Evolutionary conservation across 1,284 basidiomycete species (phyloP), one percentile per base, ranked within the genome.

Genomic region (Schizophyllum commune): DNA sequence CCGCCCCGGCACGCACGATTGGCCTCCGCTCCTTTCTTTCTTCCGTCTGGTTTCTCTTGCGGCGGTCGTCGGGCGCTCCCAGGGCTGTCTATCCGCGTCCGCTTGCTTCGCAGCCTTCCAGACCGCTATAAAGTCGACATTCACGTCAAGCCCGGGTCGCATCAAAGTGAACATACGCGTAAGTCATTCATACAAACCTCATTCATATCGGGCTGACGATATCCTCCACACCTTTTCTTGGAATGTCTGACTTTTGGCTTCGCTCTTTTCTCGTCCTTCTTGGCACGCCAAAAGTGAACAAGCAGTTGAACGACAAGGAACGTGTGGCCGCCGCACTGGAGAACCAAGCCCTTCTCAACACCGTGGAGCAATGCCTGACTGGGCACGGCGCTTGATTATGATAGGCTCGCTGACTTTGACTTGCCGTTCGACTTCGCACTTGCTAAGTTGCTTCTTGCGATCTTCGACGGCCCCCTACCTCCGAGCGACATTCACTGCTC

Each of bases 221-320:
- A 52, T 32, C 52, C 52, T 52, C 27, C 19, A 33, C 27, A 52
- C 32, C 52, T 39, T 4, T 57, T 32, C 21, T 59, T 5, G 32
- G 33, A 17, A 56, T 56, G 22, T 54, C 34, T 62, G 4, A 47
- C 9, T 34, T 55, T 20, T 58, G 27, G 11, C 32, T 27, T 27
- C 53, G 5, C 15, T 55, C 9, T 47, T 22, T n/a, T 27, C 15
- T 20, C 32, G 53, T 15, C 33, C 54, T 6, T 27, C 27, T 33
- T 57, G 11, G 20, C 53, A 20, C 27, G 11, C 13, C 39, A 33
- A 52, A 52, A 93, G 96, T 98, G 34, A 99, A 99, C 78, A 99
- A 98, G 74, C 96, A 99, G 72, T 80, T 99, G 56, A 98, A 99
- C 71, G 96, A 99, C 77, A 99, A 99, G 75, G 96, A 99, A 75